Base-by-base conservation (phyloP, 441 rosid species). In the Erodium texanum region DNA sequence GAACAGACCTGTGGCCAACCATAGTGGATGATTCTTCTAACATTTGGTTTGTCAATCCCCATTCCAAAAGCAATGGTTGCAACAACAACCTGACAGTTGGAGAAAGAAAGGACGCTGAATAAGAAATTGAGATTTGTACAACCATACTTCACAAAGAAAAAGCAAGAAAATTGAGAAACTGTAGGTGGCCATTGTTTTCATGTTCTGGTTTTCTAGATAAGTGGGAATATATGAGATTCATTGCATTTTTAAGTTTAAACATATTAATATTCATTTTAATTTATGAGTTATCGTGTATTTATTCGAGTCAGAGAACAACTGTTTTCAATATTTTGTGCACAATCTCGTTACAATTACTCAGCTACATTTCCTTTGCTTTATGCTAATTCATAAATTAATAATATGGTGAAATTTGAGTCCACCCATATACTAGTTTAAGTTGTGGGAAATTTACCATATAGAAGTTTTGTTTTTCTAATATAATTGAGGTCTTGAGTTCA, bases 51-150 rank as follows among this genome's bases (percentile, higher is more conserved):
- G 85, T 93, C 96, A 61, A 93, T 93, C 43, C 97, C 98, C 97
- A 93, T 93, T 69, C 98, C 98, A 77, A 93, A 93, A 65, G 98
- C 98, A 70, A 93, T 74, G 24, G 97, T 93, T 9, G 98, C 96
- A 66, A 90, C 93, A 69, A 93, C 87, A 73, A 93, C 93, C 98
- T 88, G 72, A 63, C 23, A 78, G 34, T 16, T 58, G 38, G 64
- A 61, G 16, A 72, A 43, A 22, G 10, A 64, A 74, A 27, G 19
- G 7, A 52, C 24, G 24, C 18, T 23, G 19, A 20, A 24, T 9
- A 62, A 19, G 15, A 69, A 36, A 59, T 34, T 19, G 3, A 48
- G 43, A 54, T 19, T 56, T 19, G 62, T 56, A 20, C 24, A 18
- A 8, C 24, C 12, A 19, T 56, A 18, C 24, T 19, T 56, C 19